phyloP scores from a whole-genome alignment of 768 basidiomycete genomes.

The Phylloporus sp. region DNA sequence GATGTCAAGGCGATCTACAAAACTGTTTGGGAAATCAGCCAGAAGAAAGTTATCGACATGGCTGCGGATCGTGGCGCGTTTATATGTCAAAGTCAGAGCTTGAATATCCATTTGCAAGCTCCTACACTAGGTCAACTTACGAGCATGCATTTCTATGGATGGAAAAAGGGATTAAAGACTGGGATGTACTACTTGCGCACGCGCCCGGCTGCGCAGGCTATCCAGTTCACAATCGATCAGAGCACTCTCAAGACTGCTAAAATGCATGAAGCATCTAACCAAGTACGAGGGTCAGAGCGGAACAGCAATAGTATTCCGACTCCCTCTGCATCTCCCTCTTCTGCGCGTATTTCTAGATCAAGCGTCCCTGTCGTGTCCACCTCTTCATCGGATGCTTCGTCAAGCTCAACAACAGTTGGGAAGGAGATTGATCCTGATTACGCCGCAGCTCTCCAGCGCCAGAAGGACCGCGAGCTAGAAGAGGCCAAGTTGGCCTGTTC shows the following conservation, averaged over 20 bases:
- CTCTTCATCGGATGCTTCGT: slow-evolving; percentile 13
- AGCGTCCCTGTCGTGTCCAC: slow-evolving; percentile 29
- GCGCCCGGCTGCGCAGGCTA: slow-evolving; percentile 89
- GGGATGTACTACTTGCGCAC: slow-evolving; percentile 98
- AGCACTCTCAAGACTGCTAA: slow-evolving; percentile 61
- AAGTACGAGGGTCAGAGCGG: slow-evolving; percentile 13
- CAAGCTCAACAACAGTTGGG: slow-evolving; percentile 23
- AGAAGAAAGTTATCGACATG: slow-evolving; percentile 97
- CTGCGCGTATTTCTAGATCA: slow-evolving; percentile 27
- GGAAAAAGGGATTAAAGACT: slow-evolving; percentile 98
- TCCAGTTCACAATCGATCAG: slow-evolving; percentile 96
- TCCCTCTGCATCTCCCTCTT: slow-evolving; percentile 27
- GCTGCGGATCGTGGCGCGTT: slow-evolving; percentile 98
- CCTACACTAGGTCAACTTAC: slow-evolving; percentile 92
- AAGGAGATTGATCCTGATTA: slow-evolving; percentile 63
- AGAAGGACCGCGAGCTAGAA: slow-evolving; percentile 70
- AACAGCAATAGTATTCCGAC: slow-evolving; percentile 16
- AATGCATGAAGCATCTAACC: slow-evolving; percentile 21
- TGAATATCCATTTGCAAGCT: slow-evolving; percentile 89
- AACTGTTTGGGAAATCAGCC: slow-evolving; percentile 99
- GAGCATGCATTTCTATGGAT: slow-evolving; percentile 98
- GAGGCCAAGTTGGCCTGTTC: slow-evolving; percentile 81
- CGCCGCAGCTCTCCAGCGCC: slow-evolving; percentile 69
- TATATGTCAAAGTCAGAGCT: slow-evolving; percentile 93
- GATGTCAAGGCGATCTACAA: slow-evolving; percentile 98